phyloP scores from a whole-genome alignment of 345 rosid genomes.

The Triadica sebifera region DNA sequence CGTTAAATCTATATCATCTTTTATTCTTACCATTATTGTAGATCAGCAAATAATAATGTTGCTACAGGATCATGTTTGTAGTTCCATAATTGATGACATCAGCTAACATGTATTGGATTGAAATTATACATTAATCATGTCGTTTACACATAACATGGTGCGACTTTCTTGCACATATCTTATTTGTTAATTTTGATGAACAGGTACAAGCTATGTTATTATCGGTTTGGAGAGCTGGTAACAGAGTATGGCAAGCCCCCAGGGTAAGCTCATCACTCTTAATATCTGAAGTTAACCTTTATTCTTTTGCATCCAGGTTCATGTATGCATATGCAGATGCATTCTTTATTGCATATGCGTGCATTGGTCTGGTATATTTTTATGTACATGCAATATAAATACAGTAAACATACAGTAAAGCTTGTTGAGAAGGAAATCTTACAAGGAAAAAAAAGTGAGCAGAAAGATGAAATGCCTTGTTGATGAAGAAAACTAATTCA shows the following conservation, averaged over 20 bases:
- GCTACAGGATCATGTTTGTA: not conserved
- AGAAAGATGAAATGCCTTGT: not conserved
- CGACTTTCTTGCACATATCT: not conserved
- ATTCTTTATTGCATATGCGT: not conserved
- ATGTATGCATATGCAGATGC: not conserved
- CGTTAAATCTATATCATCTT: not conserved
- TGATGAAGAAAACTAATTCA: not conserved
- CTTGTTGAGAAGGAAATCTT: not conserved
- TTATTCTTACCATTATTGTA: not conserved
- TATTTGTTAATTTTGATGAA: constrained; percentile 11
- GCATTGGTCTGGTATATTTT: not conserved
- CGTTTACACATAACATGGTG: not conserved
- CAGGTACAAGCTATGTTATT: constrained; percentile 95
- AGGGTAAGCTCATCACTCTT: constrained; percentile 54
- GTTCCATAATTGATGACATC: not conserved
- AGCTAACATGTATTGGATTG: not conserved
- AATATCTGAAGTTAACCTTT: not conserved
- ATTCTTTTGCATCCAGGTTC: not conserved
- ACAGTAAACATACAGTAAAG: too few relatives aligned
- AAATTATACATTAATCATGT: not conserved
- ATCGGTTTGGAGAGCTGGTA: constrained; percentile 91
- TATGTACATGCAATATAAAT: too few relatives aligned
- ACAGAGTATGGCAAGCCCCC: constrained; percentile 93
- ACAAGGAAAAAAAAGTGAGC: not conserved
- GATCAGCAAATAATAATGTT: not conserved